These are phyloP conservation scores for Arthrobotrys musiformis DNA, from an alignment of 2,329 filamentous ascomycete genomes.

Conservation along the genomic window DNA sequence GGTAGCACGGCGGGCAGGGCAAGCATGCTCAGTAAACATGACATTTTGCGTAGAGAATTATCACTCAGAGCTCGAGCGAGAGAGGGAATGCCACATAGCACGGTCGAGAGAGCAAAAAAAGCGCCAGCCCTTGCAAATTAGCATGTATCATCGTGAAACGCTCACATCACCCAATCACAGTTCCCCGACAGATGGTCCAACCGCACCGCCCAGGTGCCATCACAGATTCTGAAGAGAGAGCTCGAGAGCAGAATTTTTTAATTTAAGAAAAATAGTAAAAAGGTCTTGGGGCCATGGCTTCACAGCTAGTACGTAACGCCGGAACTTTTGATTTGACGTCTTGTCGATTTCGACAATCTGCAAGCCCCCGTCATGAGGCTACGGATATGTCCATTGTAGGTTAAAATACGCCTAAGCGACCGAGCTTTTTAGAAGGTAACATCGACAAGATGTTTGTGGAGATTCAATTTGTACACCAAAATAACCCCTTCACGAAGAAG, in stretches of 20 bases:
- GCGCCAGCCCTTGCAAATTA: constrained; percentile 38
- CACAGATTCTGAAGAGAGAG: no score
- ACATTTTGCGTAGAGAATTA: constrained; percentile 15
- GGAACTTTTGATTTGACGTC: no score
- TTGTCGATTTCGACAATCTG: no score
- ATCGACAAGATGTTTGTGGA: background rate
- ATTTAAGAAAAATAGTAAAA: constrained; percentile 15
- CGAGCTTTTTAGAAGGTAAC: background rate
- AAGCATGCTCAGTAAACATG: constrained; percentile 23
- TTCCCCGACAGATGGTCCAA: constrained; percentile 13
- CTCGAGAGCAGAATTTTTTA: constrained; percentile 35
- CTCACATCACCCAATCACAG: constrained; percentile 47
- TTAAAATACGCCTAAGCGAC: background rate
- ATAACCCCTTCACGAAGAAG: background rate
- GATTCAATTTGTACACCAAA: background rate
- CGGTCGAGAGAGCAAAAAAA: constrained; percentile 16
- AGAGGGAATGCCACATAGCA: constrained; percentile 7
- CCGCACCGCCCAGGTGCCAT: constrained; percentile 4
- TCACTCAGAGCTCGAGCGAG: background rate
- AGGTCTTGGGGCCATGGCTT: constrained; percentile 10
- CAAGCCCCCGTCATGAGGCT: no score
- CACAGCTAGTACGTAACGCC: no score
- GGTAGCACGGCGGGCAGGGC: constrained; percentile 8
- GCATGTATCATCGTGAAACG: constrained; percentile 52
- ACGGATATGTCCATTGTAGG: no score